Evolutionary conservation across 371 early-diverging fungal genomes (phyloP).

Genomic region (Mycotypha africana): DNA sequence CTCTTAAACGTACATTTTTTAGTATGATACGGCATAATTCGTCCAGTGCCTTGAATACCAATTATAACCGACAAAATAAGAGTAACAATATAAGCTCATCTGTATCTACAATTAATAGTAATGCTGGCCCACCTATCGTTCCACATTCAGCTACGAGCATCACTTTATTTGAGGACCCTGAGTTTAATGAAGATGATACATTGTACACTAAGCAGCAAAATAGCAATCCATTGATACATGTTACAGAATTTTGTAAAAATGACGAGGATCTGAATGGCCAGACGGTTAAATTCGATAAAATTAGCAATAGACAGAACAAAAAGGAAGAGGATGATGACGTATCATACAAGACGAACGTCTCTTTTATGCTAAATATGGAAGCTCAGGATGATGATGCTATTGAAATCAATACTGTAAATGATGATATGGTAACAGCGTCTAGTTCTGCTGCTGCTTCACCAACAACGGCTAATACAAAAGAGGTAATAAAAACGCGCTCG

Average conservation of each 20-base stretch:
- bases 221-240: no score
- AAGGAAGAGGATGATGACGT: not conserved
- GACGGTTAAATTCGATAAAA: not conserved
- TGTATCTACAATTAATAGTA: not conserved
- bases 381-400: slow-evolving; percentile 2
- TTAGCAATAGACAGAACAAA: not conserved
- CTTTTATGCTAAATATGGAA: not conserved
- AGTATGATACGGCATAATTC: slow-evolving; percentile 2
- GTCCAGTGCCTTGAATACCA: not conserved
- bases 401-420: slow-evolving; percentile 5
- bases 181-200: not conserved
- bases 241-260: no score
- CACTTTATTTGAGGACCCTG: slow-evolving; percentile 16
- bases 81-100: not conserved
- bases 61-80: not conserved
- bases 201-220: not conserved
- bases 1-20: slow-evolving; percentile 1
- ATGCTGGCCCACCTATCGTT: not conserved
- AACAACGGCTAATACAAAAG: not conserved
- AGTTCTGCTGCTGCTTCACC: no score
- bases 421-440: no score
- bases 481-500: not conserved
- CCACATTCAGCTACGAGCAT: not conserved
- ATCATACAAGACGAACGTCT: not conserved
- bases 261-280: no score